Conservation (phyloP, 2,329 filamentous ascomycete genomes). For the Fusarium chlamydosporum region DNA sequence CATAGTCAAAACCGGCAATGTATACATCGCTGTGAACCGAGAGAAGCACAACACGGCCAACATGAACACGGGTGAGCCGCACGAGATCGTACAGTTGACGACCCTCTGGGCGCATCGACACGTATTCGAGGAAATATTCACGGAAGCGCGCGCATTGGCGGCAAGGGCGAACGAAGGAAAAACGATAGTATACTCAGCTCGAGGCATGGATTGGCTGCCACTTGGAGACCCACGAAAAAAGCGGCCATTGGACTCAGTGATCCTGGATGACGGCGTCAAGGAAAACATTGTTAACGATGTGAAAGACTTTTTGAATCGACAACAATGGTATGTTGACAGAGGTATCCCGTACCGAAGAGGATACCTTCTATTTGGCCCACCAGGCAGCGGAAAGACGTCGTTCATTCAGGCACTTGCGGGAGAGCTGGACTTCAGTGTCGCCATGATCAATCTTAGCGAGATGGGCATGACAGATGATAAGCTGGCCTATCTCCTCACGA, state of each 20-base stretch:
- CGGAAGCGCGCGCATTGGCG: constrained; percentile 86
- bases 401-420: constrained; percentile 97
- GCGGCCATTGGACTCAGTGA: constrained; percentile 87
- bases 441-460: constrained; percentile 92
- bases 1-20: constrained; percentile 86
- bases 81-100: constrained; percentile 93
- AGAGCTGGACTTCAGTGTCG: constrained; percentile 92
- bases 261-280: constrained; percentile 86
- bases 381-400: constrained; percentile 92
- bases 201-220: constrained; percentile 85
- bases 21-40: constrained; percentile 88
- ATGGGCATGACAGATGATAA: constrained; percentile 91
- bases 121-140: constrained; percentile 91
- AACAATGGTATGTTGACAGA: constrained; percentile 93
- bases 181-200: constrained; percentile 89
- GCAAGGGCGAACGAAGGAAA: constrained; percentile 88
- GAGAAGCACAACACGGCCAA: constrained; percentile 89
- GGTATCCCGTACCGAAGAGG: constrained; percentile 93
- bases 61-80: constrained; percentile 86
- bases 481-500: constrained; percentile 86
- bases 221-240: constrained; percentile 90
- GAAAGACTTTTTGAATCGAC: constrained; percentile 81
- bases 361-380: constrained; percentile 89
- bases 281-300: constrained; percentile 86
- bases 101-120: constrained; percentile 90